Base-by-base conservation (phyloP, 1,284 basidiomycete genomes). In the Cronartium quercuum region DNA sequence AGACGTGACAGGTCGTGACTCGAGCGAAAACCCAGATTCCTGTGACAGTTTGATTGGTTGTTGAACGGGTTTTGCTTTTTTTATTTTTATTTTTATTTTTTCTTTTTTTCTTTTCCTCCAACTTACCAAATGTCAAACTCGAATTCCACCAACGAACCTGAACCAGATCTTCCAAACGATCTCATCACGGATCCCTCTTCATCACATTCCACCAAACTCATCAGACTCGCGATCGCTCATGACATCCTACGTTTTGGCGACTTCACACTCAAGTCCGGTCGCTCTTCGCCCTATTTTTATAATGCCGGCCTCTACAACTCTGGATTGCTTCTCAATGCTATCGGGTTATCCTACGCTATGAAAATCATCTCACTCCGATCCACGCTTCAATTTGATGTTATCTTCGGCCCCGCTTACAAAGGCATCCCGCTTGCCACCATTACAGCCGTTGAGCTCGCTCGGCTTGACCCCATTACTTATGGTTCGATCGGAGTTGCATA, bases 331-430 rank as follows among this genome's bases (percentile, higher is more conserved):
- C 87, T 98, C 44, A 84, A 89, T 51, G 86, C 89, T 6, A 85
- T 96, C 37, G 89, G 93, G 7, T 85, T 86, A n/a, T 92, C 94
- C 15, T 98, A 96, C 79, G 92, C 95, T 3, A 83, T 88, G 1
- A 91, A 90, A n/a, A 79, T 82, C 82, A 24, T 76, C 62, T 24
- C 77, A 71, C 61, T 70, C 76, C 9, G 34, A 68, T 73, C 61
- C 81, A 80, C 42, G 77, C 15, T 88, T 89, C 1, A 85, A 68
- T 96, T 97, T 79, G 93, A 96, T 79, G 87, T 98, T 58, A 86
- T 98, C 38, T 97, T 98, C 80, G 96, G 95, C 0, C 96, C 95
- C 0, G 95, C 96, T 2, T 98, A 98, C 85, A 98, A 98, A 84
- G 95, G 94, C 55, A 98, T 98, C 80, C 88, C 95, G 0, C 88